phyloP scores from a whole-genome alignment of 2,329 filamentous ascomycete species.

The Hymenoscyphus fructigenus region DNA sequence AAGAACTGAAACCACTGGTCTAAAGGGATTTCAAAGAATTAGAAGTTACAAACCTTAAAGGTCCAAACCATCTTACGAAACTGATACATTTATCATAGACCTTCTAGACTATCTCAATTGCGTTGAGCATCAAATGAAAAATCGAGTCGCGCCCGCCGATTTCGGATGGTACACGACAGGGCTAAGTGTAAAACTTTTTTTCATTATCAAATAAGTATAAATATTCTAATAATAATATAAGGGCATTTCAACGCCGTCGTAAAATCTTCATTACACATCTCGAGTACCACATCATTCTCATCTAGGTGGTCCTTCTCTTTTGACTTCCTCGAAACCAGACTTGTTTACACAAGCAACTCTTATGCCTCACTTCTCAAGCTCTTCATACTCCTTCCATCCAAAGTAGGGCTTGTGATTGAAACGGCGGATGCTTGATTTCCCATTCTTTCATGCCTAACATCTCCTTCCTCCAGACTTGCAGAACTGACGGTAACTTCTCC shows the following conservation, averaged over 20 bases:
- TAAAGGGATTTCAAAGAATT: too few species aligned
- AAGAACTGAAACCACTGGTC: too few species aligned
- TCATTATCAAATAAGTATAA: neutral
- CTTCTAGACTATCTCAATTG: too few species aligned
- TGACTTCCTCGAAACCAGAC: too few species aligned
- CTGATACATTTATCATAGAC: too few species aligned
- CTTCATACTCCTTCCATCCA: constrained; percentile 8
- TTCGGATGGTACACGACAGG: too few species aligned
- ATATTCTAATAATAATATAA: neutral
- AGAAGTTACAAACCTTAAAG: too few species aligned
- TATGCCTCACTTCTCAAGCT: neutral
- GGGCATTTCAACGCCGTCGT: neutral
- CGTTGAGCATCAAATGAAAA: too few species aligned
- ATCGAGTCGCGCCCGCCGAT: too few species aligned
- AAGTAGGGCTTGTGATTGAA: neutral
- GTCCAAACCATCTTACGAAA: too few species aligned
- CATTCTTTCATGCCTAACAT: neutral
- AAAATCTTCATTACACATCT: neutral
- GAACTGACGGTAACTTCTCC: constrained; percentile 27
- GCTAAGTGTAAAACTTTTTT: neutral
- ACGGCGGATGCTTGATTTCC: constrained; percentile 7
- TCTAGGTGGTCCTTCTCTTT: too few species aligned
- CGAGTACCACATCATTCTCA: too few species aligned
- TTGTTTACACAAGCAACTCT: neutral
- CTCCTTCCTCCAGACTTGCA: constrained; percentile 7